A percentile compares a stretch with the other conserved stretches of the same genome.
phyloP scores from a whole-genome alignment of 495 filamentous ascomycete species.

The Aspergillus hancockii region DNA sequence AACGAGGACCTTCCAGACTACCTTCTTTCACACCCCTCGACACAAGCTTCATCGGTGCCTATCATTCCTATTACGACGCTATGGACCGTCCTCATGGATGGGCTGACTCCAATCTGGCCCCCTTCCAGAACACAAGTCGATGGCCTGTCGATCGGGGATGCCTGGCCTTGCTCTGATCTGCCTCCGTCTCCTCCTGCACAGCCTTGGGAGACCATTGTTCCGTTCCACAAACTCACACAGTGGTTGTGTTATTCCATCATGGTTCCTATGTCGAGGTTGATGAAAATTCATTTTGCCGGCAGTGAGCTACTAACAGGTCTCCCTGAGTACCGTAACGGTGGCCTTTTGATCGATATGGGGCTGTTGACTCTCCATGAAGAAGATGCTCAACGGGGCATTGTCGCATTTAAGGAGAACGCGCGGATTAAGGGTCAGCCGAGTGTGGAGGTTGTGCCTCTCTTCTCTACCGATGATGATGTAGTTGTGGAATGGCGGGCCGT shows the following conservation, averaged over 20 bases:
- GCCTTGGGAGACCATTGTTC: conserved; percentile 91
- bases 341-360: conserved; percentile 66
- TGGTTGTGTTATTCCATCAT: conserved; percentile 75
- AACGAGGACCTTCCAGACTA: conserved; percentile 61
- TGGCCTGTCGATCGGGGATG: conserved; percentile 86
- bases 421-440: conserved; percentile 72
- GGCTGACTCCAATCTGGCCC: conserved; percentile 87
- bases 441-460: conserved; percentile 66
- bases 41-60: conserved; percentile 80
- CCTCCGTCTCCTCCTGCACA: conserved; percentile 69
- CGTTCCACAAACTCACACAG: conserved; percentile 77
- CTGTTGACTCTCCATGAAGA: conserved; percentile 60
- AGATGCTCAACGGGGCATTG: conserved; percentile 63
- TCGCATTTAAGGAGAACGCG: conserved; percentile 71
- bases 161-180: conserved; percentile 87
- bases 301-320: conserved; percentile 65
- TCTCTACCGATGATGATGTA: conserved; percentile 64
- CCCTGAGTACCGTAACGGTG: conserved; percentile 71
- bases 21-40: conserved; percentile 86
- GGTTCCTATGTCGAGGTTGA: conserved; percentile 65
- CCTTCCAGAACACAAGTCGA: conserved; percentile 84
- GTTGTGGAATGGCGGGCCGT: conserved; percentile 71
- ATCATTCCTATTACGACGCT: conserved; percentile 89
- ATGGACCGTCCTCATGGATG: conserved; percentile 87
- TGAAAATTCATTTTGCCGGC: conserved; percentile 65